A percentile compares a stretch with the other conserved stretches of the same genome.
phyloP scores from a whole-genome alignment of 371 early-diverging fungal genomes.

The Coemansia sp. region DNA sequence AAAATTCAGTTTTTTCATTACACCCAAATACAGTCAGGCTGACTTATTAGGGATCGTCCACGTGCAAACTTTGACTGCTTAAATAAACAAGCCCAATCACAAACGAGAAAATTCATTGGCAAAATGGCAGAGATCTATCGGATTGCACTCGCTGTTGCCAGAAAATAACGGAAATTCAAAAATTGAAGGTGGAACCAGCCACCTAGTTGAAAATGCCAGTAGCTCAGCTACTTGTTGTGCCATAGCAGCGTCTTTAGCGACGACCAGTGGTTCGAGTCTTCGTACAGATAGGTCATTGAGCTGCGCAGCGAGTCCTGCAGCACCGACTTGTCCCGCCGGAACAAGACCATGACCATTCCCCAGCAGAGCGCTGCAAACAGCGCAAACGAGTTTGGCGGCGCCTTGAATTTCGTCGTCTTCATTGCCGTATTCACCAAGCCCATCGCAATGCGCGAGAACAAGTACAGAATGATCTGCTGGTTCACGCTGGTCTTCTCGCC shows the following conservation, averaged over 20 bases:
- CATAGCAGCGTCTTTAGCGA: conserved; percentile 76
- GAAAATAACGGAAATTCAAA: background rate
- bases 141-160: background rate
- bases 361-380: conserved; percentile 93
- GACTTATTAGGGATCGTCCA: background rate
- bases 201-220: background rate
- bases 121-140: background rate
- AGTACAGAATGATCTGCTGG: conserved; percentile 94
- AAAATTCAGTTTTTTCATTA: background rate
- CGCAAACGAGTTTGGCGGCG: conserved; percentile 81
- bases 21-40: background rate
- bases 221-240: conserved; percentile 75
- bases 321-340: conserved; percentile 83
- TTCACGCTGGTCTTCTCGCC: conserved; percentile 93
- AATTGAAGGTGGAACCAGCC: background rate
- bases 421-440: conserved; percentile 83
- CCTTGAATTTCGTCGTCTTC: conserved; percentile 67
- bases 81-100: background rate
- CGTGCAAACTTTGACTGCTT: background rate
- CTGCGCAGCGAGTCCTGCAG: conserved; percentile 89
- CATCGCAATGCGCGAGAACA: conserved; percentile 87
- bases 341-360: conserved; percentile 96
- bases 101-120: background rate
- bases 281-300: conserved; percentile 93
- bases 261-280: conserved; percentile 81